Evolutionary conservation across 306 rosid species (phyloP), one percentile per base, ranked within the genome.

Genomic region (Malus orientalis): DNA sequence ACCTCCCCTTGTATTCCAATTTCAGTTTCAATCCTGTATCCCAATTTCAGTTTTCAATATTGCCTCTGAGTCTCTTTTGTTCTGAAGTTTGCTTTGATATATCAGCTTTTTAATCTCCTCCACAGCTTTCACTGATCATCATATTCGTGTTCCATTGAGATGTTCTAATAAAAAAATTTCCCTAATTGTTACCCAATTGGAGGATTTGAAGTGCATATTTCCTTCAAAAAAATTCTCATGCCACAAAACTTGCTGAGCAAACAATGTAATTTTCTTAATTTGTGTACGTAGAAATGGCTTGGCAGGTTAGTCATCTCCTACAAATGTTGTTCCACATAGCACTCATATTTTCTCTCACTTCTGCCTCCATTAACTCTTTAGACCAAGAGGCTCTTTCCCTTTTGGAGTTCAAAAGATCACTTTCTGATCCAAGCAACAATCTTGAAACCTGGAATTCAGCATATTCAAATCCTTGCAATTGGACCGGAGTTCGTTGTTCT

Each of bases 401-500:
- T 81, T 84, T 91, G 88, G 64, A 66, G 85, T 87, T 91, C 71
- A 87, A 80, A 66, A 67, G 11, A 25, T 79, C 85, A 5, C 82
- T 91, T 66, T 19, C 63, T 18, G 91, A 89, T 58, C 84, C 90
- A 16, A 63, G 77, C 18, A 78, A 79, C 77, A 79, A 84, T 69
- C 96, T 91, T 70, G 69, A 49, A 61, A 85, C 74, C 81, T 91
- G 96, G 96, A 76, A 84, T 72, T 75, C 86, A 45, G 86, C 89
- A 55, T 77, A 84, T 76, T 76, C 42, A 30, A 82, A 82, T 82
- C 96, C 96, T 81, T 91, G 96, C 84, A 84, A 74, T 81, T 91
- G 96, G 96, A 83, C 76, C 59, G 96, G 96, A 72, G 90, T 91
- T 54, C 30, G 33, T 42, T 91, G 96, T 78, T 60, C 77, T 13